phyloP scores from a whole-genome alignment of 352 stramenopile genomes.

The Pythium folliculosum region DNA sequence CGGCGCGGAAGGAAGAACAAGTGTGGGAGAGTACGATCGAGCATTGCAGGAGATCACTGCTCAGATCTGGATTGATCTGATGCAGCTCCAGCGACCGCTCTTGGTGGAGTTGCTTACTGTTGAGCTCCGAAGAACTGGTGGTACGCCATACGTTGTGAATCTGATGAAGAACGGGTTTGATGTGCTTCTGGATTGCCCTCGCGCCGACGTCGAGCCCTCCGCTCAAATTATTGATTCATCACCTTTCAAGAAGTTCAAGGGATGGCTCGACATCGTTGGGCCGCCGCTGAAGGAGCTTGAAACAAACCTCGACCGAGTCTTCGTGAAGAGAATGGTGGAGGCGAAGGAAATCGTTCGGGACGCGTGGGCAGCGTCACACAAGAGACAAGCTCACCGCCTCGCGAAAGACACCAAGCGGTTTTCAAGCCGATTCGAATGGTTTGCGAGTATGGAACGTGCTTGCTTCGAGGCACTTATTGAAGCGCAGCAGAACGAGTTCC shows the following conservation, averaged over 20 bases:
- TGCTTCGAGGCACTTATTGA: slow-evolving; percentile 43
- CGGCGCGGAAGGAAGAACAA: background rate
- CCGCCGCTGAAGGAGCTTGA: slow-evolving; percentile 69
- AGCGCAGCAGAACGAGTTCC: slow-evolving; percentile 52
- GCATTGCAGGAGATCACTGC: slow-evolving; percentile 51
- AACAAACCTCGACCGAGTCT: slow-evolving; percentile 59
- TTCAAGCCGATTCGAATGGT: slow-evolving; percentile 43
- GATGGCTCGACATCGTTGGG: slow-evolving; percentile 72
- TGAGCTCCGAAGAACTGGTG: slow-evolving; percentile 54
- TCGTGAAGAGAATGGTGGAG: slow-evolving; percentile 53
- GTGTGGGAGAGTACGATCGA: slow-evolving; percentile 29
- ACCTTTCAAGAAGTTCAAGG: slow-evolving; percentile 52
- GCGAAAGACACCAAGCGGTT: slow-evolving; percentile 52
- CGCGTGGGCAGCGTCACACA: slow-evolving; percentile 50
- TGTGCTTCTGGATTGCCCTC: slow-evolving; percentile 43
- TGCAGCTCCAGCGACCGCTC: slow-evolving; percentile 55
- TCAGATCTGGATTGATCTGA: slow-evolving; percentile 70
- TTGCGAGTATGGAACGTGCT: slow-evolving; percentile 35
- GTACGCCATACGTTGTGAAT: slow-evolving; percentile 65
- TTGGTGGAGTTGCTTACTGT: slow-evolving; percentile 62
- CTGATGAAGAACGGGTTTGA: slow-evolving; percentile 84
- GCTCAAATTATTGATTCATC: slow-evolving; percentile 19
- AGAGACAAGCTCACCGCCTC: slow-evolving; percentile 33
- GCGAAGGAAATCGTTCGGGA: slow-evolving; percentile 59
- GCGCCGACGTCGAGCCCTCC: background rate